Evolutionary conservation across 2,329 filamentous ascomycete species (phyloP), one percentile per base, ranked within the genome.

Genomic region (Ophiostoma triangulosporum): DNA sequence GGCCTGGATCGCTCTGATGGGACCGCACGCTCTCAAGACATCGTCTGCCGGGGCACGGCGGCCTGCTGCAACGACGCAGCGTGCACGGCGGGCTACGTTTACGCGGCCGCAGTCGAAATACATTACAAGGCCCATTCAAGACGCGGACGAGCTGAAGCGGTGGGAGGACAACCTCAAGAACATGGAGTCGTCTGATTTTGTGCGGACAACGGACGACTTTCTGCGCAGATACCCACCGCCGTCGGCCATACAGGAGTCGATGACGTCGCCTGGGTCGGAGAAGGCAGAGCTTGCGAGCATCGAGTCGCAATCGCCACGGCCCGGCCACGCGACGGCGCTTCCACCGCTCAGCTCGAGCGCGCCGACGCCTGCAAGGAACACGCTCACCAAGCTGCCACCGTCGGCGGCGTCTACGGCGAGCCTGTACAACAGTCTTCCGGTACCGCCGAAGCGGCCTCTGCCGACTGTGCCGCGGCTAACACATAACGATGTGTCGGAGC

Each of bases 1-100:
- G 60, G 86, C 88, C 4, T 98, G 93, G 93, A 70, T 81, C 17
- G 84, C 93, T 61, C 68, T 93, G n/a, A 74, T 95, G 61, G 91
- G 93, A 2, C 69, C 73, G 12, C 76, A 81, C 52, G 82, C 84
- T 1, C 70, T 82, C 8, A 69, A 73, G 55, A 69, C 68, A 11
- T 74, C 72, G 4, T 57, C 58, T 14, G 62, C 59, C 51, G 52
- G 48, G 3, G 32, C 35, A 2, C 22, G 35, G 2, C 46, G 52
- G 40, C 15, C 58, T 46, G 20, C 55, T 55, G 46, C 57, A 53
- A 33, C 22, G 50, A 46, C 33, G 2, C 48, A 52, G 15, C 51
- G 53, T 27, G n/a, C 43, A 8, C 24, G 57, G 12, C n/a, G 33
- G 1, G 36, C 43, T 40, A 59, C 61, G 6, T 60, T 66, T 53